These are phyloP conservation scores for Lathyrus oleraceus DNA, from an alignment of 306 rosid species.

Conservation along the genomic window DNA sequence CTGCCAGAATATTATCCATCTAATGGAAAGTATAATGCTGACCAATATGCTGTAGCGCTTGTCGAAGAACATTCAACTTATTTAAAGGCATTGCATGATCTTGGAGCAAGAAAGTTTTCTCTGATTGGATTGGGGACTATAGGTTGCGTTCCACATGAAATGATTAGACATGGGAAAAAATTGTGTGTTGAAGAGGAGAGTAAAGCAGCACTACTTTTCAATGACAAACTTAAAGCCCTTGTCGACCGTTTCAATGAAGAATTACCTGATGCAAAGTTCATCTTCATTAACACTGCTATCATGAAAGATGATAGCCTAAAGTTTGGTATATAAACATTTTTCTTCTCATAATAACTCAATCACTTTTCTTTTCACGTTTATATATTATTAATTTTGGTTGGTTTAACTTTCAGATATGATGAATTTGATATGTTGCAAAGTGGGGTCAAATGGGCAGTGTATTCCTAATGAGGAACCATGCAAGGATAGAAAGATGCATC, in stretches of 20 bases:
- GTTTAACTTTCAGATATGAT: slow-evolving; percentile 4
- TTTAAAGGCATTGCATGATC: slow-evolving; percentile 43
- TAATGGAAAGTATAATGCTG: neutral
- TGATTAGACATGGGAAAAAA: slow-evolving; percentile 24
- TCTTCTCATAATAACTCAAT: too few relatives aligned
- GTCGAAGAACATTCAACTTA: slow-evolving; percentile 27
- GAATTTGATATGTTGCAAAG: slow-evolving; percentile 36
- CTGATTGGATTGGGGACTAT: slow-evolving; percentile 46
- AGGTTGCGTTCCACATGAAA: slow-evolving; percentile 54
- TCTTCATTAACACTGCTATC: slow-evolving; percentile 4
- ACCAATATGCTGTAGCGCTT: slow-evolving; percentile 40
- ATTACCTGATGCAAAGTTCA: slow-evolving; percentile 42
- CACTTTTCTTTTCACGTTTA: too few relatives aligned
- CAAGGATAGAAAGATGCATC: neutral
- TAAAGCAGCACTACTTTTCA: slow-evolving; percentile 41
- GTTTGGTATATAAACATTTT: slow-evolving; percentile 1
- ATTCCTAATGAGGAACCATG: slow-evolving; percentile 30
- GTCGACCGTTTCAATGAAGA: slow-evolving; percentile 42
- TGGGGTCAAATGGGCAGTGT: slow-evolving; percentile 35
- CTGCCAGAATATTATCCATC: slow-evolving; percentile 35
- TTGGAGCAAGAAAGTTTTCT: slow-evolving; percentile 68
- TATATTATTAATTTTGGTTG: slow-evolving; percentile 1
- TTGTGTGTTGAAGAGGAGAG: slow-evolving; percentile 48
- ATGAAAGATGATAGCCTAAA: neutral
- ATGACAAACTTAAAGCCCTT: slow-evolving; percentile 36